Conservation (phyloP, 768 basidiomycete genomes). For the Collybia nuda region DNA sequence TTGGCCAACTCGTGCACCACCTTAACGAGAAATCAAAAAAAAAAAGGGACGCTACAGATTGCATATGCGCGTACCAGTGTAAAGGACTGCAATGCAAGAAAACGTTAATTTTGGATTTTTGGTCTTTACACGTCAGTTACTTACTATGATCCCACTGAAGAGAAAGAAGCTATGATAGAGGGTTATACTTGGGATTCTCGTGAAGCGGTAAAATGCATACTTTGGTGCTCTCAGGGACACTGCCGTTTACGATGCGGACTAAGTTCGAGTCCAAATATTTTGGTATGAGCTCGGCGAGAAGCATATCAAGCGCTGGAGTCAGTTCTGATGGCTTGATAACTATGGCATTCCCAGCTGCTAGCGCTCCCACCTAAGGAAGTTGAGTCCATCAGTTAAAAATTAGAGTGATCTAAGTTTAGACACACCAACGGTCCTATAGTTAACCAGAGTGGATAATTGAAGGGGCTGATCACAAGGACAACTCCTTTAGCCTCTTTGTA, state of each 20-base stretch:
- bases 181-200: not conserved
- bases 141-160: slow-evolving; percentile 62
- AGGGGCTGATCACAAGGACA: slow-evolving; percentile 67
- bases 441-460: slow-evolving; percentile 74
- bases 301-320: slow-evolving; percentile 49
- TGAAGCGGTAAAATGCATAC: slow-evolving; percentile 18
- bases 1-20: slow-evolving; percentile 57
- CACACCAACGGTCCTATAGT: slow-evolving; percentile 55
- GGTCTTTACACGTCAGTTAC: slow-evolving; percentile 10
- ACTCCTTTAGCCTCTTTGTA: slow-evolving; percentile 79
- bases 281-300: slow-evolving; percentile 67
- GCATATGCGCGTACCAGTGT: slow-evolving; percentile 50
- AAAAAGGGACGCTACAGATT: not conserved
- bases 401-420: slow-evolving; percentile 15
- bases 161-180: slow-evolving; percentile 55
- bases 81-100: slow-evolving; percentile 44
- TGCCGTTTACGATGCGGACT: slow-evolving; percentile 70
- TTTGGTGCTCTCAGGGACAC: slow-evolving; percentile 60
- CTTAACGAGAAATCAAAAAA: slow-evolving; percentile 31
- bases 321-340: slow-evolving; percentile 79
- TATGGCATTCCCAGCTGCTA: slow-evolving; percentile 76
- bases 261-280: slow-evolving; percentile 74
- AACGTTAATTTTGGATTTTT: not conserved
- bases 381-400: not conserved
- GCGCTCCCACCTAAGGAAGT: slow-evolving; percentile 52